Evolutionary conservation across 148 eudicot species (phyloP), one percentile per base, ranked within the genome.

Genomic region (Rhododendron vialii): DNA sequence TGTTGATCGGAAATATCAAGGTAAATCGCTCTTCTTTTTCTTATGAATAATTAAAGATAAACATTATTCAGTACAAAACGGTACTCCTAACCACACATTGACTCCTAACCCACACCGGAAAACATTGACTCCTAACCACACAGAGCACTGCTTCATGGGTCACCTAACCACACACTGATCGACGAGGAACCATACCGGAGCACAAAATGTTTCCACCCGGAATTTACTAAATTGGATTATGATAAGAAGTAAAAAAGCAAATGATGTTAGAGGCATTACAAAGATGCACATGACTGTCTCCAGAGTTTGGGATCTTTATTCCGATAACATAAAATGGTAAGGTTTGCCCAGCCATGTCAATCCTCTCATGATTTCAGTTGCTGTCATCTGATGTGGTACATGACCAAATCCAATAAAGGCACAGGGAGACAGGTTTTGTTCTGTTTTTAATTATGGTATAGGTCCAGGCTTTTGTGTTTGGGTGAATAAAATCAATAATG

Each of bases 1-100:
- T 97, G 99, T 90, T 97, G 85, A 97, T 97, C 80, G 99, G 98
- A 65, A 97, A 97, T 80, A 95, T 95, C 80, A 97, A 97, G 99
- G 99, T 95, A 91, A 83, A 69, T 69, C 36, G 14, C 35, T 10
- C 53, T 26, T 15, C 17, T 10, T 36, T 30, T 82, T 61, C 3
- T 22, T 61, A 53, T 1, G 8, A 61, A 7, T 17, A 61, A 5
- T 61, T 65, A 7, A 65, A 63, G 28, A 8, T 8, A 63, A 9
- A 63, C 30, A 24, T 63, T n/a, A 63, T 63, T 9, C n/a, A 4
- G 24, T 57, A 51, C 15, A 2, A 45, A 45, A 47, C 50, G 1
- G 2, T 47, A 47, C 12, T 47, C 50, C 12, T 47, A 63, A 63
- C 28, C 7, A 55, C 22, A 55, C 7, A 18, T 55, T 55, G 24